phyloP scores from a whole-genome alignment of 2,329 filamentous ascomycete genomes.

The Ascochyta viciae-villosae region DNA sequence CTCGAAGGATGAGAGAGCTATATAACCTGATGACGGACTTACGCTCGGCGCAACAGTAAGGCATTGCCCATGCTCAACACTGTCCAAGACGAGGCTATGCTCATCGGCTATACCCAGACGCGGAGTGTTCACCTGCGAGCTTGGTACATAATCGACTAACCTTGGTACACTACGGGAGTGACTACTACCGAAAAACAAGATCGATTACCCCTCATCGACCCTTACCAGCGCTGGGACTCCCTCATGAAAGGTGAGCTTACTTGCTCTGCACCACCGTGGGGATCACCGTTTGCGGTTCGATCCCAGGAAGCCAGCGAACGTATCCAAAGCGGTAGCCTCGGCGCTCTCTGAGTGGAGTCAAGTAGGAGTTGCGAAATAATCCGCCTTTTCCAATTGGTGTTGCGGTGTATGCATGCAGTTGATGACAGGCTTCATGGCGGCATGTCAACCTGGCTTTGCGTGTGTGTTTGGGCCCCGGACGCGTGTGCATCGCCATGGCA shows the following conservation, averaged over 20 bases:
- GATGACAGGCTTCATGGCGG: neutral
- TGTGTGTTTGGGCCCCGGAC: conserved; percentile 6
- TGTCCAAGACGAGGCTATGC: conserved; percentile 12
- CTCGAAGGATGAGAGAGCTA: neutral
- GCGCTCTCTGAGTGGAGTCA: neutral
- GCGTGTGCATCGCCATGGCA: conserved; percentile 9
- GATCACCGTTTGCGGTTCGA: conserved; percentile 2
- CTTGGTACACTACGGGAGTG: conserved; percentile 5
- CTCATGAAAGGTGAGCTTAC: no score
- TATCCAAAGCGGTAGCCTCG: neutral
- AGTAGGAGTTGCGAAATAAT: neutral
- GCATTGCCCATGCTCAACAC: neutral
- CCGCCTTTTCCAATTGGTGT: neutral
- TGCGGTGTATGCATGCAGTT: conserved; percentile 1
- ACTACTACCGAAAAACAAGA: neutral
- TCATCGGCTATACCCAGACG: conserved; percentile 1
- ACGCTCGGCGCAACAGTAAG: conserved; percentile 5
- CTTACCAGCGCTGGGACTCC: neutral
- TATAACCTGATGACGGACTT: conserved; percentile 10
- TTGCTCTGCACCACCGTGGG: neutral
- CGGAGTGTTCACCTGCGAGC: conserved; percentile 5
- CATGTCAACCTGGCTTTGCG: conserved; percentile 8
- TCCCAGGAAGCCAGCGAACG: neutral
- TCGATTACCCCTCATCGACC: conserved; percentile 4
- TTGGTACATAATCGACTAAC: neutral